These are phyloP conservation scores for Diddensiella transvaalensis DNA, from an alignment of 805 yeast genomes.

Conservation along the genomic window DNA sequence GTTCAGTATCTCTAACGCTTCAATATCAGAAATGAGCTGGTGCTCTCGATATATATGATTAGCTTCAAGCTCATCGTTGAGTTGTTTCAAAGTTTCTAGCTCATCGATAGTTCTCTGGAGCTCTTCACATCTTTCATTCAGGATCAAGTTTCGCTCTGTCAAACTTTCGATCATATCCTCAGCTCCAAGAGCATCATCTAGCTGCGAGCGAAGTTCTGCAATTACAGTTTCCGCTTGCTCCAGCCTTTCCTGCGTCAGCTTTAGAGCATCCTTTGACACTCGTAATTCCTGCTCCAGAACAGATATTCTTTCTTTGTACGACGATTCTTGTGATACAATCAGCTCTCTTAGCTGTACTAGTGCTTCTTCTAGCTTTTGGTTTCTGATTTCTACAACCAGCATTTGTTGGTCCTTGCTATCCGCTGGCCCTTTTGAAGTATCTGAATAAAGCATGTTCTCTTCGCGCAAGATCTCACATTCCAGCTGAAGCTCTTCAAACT, in stretches of 20 bases:
- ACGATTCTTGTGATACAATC: slow-evolving; percentile 21
- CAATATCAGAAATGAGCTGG: slow-evolving; percentile 41
- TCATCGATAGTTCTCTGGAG: slow-evolving; percentile 45
- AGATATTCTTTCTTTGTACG: slow-evolving; percentile 20
- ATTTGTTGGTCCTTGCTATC: slow-evolving; percentile 5
- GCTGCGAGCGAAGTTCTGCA: slow-evolving; percentile 25
- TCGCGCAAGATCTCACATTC: slow-evolving; percentile 30
- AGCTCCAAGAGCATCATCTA: slow-evolving; percentile 35
- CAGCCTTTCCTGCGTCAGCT: slow-evolving; percentile 14
- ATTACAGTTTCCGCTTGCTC: slow-evolving; percentile 22
- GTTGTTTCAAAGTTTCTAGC: slow-evolving; percentile 48
- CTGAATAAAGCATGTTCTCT: slow-evolving; percentile 21
- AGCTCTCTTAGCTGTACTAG: slow-evolving; percentile 36
- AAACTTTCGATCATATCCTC: slow-evolving; percentile 38
- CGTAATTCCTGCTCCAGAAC: slow-evolving; percentile 18
- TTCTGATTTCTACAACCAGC: slow-evolving; percentile 29
- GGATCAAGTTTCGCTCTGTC: slow-evolving; percentile 37
- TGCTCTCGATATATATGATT: slow-evolving; percentile 41
- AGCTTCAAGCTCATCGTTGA: slow-evolving; percentile 51
- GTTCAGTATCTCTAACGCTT: slow-evolving; percentile 21
- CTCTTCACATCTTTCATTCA: slow-evolving; percentile 36
- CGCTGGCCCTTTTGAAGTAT: background rate
- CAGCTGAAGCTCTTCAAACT: slow-evolving; percentile 23
- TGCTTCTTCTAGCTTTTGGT: slow-evolving; percentile 43
- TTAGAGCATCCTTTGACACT: slow-evolving; percentile 19